Evolutionary conservation across 306 rosid species (phyloP), one percentile per base, ranked within the genome.

Genomic region (Quercus alba): DNA sequence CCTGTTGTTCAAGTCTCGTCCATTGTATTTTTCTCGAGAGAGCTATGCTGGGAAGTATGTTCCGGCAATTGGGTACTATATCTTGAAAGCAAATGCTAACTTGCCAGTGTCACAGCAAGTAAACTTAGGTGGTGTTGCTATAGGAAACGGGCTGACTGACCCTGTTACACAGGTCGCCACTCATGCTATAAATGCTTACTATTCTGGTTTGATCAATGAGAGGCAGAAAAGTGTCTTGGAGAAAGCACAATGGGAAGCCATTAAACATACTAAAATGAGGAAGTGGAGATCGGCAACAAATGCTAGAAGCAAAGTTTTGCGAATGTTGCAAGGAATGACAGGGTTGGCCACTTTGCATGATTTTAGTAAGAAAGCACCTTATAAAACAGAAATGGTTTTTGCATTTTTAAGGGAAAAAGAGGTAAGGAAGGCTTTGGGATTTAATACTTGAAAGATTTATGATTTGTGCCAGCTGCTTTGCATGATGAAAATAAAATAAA

Each of bases 331-430:
- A 5, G n/a, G 73, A 26, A 87, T 94, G 90, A 85, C 93, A 1
- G 98, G 96, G 13, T 77, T 90, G 77, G 94, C 97, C 51, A 94
- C 94, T 62, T 56, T 90, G 61, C 88, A 71, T 67, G 97, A 94
- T 23, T 90, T 85, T 18, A 86, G 89, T 18, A 86, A 71, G 73
- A 88, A 87, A 33, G 44, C 0, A 51, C 78, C 81, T 3, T 92
- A 92, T 35, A 68, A 73, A 5, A 83, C 77, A 5, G 76, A 77
- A 10, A 56, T 86, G 54, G 94, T 89, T 15, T 75, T 33, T 1
- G 56, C 87, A 26, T 77, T 92, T 1, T 73, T 94, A 86, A 80
- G 73, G 55, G 46, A 67, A 6, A 52, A 74, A 4, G 88, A 84
- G 25, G 89, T 74, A 54, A 90, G 76, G 83, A 85, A 26, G 44